Percentiles rank a stretch among this genome's conserved stretches.
phyloP scores from a whole-genome alignment of 2,329 filamentous ascomycete species.

The Monascus ruber region DNA sequence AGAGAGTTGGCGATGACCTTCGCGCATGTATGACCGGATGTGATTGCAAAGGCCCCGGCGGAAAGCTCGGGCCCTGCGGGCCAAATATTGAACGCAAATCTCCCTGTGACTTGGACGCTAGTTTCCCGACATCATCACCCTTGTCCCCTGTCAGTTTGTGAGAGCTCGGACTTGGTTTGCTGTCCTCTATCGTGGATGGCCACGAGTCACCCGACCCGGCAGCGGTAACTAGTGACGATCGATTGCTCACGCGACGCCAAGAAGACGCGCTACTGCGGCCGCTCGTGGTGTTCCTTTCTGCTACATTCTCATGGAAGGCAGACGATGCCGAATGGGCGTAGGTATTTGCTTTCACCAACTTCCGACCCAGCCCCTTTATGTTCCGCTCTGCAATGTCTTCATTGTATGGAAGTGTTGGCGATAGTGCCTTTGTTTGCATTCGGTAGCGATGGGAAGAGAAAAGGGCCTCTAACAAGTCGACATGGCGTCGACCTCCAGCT shows the following conservation, averaged over 20 bases:
- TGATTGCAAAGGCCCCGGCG: conserved; percentile 1
- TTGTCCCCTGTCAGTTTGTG: neutral
- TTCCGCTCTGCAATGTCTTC: conserved; percentile 35
- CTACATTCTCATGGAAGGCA: conserved; percentile 31
- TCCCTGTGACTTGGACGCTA: conserved; percentile 9
- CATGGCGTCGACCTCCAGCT: conserved; percentile 20
- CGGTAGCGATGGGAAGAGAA: conserved; percentile 22
- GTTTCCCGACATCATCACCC: neutral
- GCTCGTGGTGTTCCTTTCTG: conserved; percentile 28
- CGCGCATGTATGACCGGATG: conserved; percentile 14
- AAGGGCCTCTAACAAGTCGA: conserved; percentile 31
- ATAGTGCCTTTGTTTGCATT: conserved; percentile 12
- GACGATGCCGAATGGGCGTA: conserved; percentile 23
- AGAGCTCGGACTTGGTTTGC: neutral
- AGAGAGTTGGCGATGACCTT: conserved; percentile 22
- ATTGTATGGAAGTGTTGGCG: conserved; percentile 27
- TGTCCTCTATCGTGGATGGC: neutral
- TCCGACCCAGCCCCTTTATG: conserved; percentile 19
- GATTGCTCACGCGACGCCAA: conserved; percentile 11
- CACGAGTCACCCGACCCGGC: conserved; percentile 3
- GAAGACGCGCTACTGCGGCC: conserved; percentile 11
- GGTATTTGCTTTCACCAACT: conserved; percentile 11
- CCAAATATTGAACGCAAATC: conserved; percentile 10
- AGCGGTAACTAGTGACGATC: conserved; percentile 9
- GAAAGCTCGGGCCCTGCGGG: neutral